Evolutionary conservation across 1,139 yeast species (phyloP).

Genomic region (Debaryomyces robertsiae): DNA sequence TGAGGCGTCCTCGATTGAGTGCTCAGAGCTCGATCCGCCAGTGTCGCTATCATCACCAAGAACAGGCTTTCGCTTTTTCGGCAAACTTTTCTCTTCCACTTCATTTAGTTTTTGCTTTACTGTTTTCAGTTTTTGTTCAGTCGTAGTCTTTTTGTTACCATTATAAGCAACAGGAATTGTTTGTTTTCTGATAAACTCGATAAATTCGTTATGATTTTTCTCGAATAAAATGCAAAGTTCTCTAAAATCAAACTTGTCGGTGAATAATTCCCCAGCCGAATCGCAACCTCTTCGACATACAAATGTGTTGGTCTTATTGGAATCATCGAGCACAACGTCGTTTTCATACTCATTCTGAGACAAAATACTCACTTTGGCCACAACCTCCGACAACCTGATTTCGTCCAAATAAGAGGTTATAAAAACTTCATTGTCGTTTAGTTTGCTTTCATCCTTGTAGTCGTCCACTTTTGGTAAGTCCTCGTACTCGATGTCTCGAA

Average conservation of each 20-base stretch:
- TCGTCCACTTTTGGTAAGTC: constrained; percentile 19
- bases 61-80: constrained; percentile 11
- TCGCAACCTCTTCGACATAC: constrained; percentile 45
- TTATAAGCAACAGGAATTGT: constrained; percentile 29
- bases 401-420: constrained; percentile 42
- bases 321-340: constrained; percentile 33
- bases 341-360: constrained; percentile 27
- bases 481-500: constrained; percentile 24
- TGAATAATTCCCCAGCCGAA: constrained; percentile 31
- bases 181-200: constrained; percentile 25
- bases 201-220: constrained; percentile 29
- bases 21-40: constrained; percentile 9
- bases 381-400: constrained; percentile 31
- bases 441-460: constrained; percentile 11
- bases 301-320: constrained; percentile 29
- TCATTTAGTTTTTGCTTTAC: constrained; percentile 11
- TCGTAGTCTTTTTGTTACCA: constrained; percentile 8
- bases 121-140: constrained; percentile 5
- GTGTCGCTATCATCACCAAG: constrained; percentile 3
- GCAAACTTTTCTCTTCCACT: constrained; percentile 3
- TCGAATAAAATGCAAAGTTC: constrained; percentile 24
- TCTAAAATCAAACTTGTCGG: constrained; percentile 39
- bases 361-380: constrained; percentile 37
- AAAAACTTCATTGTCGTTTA: constrained; percentile 38
- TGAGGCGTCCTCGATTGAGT: constrained; percentile 3